Evolutionary conservation across 257 asterid species (phyloP).

Genomic region (Solanum phureja): DNA sequence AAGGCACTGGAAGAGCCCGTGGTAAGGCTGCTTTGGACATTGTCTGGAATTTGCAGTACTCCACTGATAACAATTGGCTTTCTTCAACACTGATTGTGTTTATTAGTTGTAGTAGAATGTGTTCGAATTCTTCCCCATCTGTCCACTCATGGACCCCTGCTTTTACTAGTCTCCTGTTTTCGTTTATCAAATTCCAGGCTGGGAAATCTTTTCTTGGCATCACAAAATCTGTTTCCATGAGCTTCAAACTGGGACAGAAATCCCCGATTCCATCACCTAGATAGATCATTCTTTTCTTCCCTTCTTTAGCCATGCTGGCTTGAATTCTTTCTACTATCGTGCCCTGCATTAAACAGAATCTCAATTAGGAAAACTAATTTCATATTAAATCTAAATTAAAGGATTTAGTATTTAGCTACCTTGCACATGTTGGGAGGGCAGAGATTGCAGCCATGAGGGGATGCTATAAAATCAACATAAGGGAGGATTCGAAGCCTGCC

Average conservation of each 20-base stretch:
- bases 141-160: background rate
- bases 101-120: too few relatives aligned
- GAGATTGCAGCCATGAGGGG: too few relatives aligned
- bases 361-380: too few relatives aligned
- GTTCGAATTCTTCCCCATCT: too few relatives aligned
- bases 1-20: slow-evolving; percentile 13
- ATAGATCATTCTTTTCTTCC: slow-evolving; percentile 47
- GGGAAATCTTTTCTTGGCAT: slow-evolving; percentile 82
- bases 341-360: too few relatives aligned
- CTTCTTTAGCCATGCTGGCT: slow-evolving; percentile 37
- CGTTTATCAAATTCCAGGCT: slow-evolving; percentile 54
- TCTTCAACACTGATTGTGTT: too few relatives aligned
- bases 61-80: slow-evolving; percentile 3
- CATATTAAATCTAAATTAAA: too few relatives aligned
- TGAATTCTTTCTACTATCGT: slow-evolving; percentile 7
- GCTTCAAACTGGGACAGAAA: slow-evolving; percentile 42
- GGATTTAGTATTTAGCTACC: too few relatives aligned
- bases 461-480: too few relatives aligned
- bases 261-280: slow-evolving; percentile 75
- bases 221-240: slow-evolving; percentile 32
- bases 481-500: background rate
- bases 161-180: slow-evolving; percentile 24
- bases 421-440: too few relatives aligned
- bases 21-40: background rate
- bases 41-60: slow-evolving; percentile 6